Evolutionary conservation across 106 monocot genomes (phyloP).

Genomic region (Gastrodia elata): DNA sequence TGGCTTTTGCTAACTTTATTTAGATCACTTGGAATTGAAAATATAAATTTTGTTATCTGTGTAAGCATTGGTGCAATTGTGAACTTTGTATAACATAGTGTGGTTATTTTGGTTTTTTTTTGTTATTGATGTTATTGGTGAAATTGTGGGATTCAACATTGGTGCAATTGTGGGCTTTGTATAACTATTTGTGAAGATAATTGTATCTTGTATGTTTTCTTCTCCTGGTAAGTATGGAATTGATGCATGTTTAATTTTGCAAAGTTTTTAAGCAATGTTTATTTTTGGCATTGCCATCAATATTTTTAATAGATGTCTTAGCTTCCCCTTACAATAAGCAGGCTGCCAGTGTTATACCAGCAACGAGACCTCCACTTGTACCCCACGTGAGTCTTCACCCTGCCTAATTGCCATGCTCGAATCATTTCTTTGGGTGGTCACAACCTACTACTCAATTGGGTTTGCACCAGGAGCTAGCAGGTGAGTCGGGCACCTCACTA

Average conservation of each 20-base stretch:
- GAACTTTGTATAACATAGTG: background rate
- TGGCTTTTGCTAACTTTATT: background rate
- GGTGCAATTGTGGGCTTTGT: background rate
- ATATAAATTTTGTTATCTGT: background rate
- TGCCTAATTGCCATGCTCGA: conserved; percentile 24
- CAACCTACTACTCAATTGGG: conserved; percentile 27
- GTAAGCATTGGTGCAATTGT: background rate
- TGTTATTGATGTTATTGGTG: background rate
- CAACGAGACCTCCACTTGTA: conserved; percentile 36
- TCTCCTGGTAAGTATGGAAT: no score
- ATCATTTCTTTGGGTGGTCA: conserved; percentile 12
- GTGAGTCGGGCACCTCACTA: no score
- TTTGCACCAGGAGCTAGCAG: conserved; percentile 29
- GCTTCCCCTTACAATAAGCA: conserved; percentile 12
- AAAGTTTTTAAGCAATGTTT: no score
- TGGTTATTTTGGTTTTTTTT: background rate
- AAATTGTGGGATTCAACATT: no score
- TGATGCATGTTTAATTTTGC: no score
- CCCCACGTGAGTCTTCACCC: conserved; percentile 27
- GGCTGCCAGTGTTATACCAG: conserved; percentile 34
- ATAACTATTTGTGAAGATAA: no score
- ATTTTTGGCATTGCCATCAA: conserved; percentile 10
- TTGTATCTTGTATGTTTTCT: no score
- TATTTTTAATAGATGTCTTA: conserved; percentile 38
- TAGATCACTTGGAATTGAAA: background rate